Conservation (phyloP, 2,329 filamentous ascomycete species). For the Trichoderma gracile region DNA sequence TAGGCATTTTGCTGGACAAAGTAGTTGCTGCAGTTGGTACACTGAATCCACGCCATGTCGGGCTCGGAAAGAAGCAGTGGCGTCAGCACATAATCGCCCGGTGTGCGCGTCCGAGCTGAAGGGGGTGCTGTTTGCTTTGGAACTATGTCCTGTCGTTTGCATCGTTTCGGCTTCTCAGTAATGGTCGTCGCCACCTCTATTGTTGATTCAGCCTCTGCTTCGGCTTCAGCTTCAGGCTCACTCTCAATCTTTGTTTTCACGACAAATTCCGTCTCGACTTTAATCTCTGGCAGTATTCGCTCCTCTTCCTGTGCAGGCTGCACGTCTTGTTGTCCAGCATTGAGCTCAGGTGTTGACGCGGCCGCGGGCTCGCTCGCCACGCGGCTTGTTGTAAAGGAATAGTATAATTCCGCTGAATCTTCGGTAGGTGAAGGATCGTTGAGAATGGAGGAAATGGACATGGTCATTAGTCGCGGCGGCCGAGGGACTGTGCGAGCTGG, state of each 20-base stretch:
- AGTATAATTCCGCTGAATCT: not conserved
- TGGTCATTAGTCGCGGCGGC: slow-evolving; percentile 30
- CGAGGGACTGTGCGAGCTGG: not conserved
- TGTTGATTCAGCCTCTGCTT: slow-evolving; percentile 24
- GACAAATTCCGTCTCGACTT: slow-evolving; percentile 1
- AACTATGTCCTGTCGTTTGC: slow-evolving; percentile 40
- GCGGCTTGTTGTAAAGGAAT: slow-evolving; percentile 33
- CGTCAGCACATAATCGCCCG: slow-evolving; percentile 83
- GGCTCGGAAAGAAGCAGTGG: slow-evolving; percentile 72
- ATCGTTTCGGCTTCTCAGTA: slow-evolving; percentile 33
- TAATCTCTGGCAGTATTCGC: not conserved
- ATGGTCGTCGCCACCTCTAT: slow-evolving; percentile 11
- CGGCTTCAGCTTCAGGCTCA: slow-evolving; percentile 26
- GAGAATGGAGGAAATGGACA: slow-evolving; percentile 40
- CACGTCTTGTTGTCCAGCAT: not conserved
- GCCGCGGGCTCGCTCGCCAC: slow-evolving; percentile 27
- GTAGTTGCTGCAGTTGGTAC: slow-evolving; percentile 75
- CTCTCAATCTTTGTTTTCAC: not conserved
- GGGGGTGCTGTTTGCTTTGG: slow-evolving; percentile 40
- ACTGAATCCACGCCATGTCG: slow-evolving; percentile 81
- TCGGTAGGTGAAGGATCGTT: slow-evolving; percentile 34
- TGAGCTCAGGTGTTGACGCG: slow-evolving; percentile 1
- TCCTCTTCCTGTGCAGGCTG: slow-evolving; percentile 16
- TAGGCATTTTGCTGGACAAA: slow-evolving; percentile 92
- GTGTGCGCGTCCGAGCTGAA: slow-evolving; percentile 50